Base-by-base conservation (phyloP, 345 rosid species). In the Draba incana region DNA sequence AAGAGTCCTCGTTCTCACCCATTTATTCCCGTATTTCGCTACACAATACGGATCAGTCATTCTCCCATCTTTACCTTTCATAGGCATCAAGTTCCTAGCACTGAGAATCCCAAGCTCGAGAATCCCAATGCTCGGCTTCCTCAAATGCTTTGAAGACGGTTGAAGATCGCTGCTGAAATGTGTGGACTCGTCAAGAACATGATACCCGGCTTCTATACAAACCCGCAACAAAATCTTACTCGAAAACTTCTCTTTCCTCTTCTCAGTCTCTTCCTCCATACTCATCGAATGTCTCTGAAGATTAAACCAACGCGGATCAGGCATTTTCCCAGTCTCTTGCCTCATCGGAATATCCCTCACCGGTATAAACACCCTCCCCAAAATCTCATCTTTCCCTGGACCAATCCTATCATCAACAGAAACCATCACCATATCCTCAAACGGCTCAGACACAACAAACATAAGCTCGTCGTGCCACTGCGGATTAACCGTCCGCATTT, bases 11-110 rank as follows among this genome's bases (percentile, higher is more conserved):
- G 98, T 95, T 9, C 99, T 84, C 63, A 89, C 78, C 99, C 99
- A 95, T 73, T 95, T 95, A 83, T 85, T 92, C 41, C 99, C 99
- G 41, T 95, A 92, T 77, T 95, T 95, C 2, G 97, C 99, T 51
- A 89, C 94, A 57, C 98, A 92, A 57, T 95, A 95, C 0, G 99
- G 92, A 77, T 92, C 99, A 2, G 97, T 89, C 53, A 74, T 68
- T 59, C 78, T 80, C 11, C 98, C 92, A 10, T 93, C 97, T 77
- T 76, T 88, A 56, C 81, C 84, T 81, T 92, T 95, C 98, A 95
- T 89, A 8, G 96, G 97, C 64, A 70, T 68, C 84, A 95, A 71
- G 75, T 94, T 94, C 62, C 67, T 81, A 3, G 98, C 98, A 61
- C 82, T 89, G 67, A 86, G 85, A 58, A 95, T 82, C 72, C 99